A percentile compares a stretch with the other conserved stretches of the same genome.
phyloP scores from a whole-genome alignment of 352 stramenopile species.

The Albugo laibachii region DNA sequence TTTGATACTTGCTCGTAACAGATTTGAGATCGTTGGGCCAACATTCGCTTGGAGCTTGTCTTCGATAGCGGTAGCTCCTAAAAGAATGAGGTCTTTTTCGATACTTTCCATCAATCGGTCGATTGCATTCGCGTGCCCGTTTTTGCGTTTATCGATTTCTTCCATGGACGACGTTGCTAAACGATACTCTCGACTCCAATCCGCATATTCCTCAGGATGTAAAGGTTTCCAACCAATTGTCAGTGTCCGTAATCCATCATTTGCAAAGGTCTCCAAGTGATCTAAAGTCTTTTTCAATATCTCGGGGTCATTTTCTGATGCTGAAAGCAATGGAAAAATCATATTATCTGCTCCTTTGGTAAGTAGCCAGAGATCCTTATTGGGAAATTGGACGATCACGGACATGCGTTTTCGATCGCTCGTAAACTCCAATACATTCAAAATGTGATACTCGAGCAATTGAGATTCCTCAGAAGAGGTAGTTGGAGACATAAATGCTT shows the following conservation, averaged over 20 bases:
- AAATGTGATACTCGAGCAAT: slow-evolving; percentile 54
- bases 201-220: slow-evolving; percentile 25
- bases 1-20: slow-evolving; percentile 77
- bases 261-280: slow-evolving; percentile 61
- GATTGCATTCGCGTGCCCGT: slow-evolving; percentile 37
- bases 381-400: slow-evolving; percentile 45
- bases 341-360: slow-evolving; percentile 88
- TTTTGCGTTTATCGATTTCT: slow-evolving; percentile 66
- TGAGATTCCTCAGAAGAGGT: slow-evolving; percentile 15
- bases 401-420: slow-evolving; percentile 73
- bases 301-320: slow-evolving; percentile 29
- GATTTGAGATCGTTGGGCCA: slow-evolving; percentile 61
- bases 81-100: slow-evolving; percentile 54
- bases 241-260: slow-evolving; percentile 71
- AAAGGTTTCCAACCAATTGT: slow-evolving; percentile 48
- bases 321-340: slow-evolving; percentile 66
- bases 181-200: slow-evolving; percentile 48
- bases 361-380: slow-evolving; percentile 43
- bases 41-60: slow-evolving; percentile 86
- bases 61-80: slow-evolving; percentile 85
- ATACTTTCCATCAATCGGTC: slow-evolving; percentile 57
- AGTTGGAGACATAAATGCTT: slow-evolving; percentile 13
- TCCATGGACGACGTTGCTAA: slow-evolving; percentile 40
- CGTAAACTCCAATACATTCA: slow-evolving; percentile 94
- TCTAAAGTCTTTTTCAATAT: slow-evolving; percentile 30